Percentiles rank a stretch among this genome's conserved stretches.
Evolutionary conservation across 805 yeast genomes (phyloP).

Genomic region (Candida stauntonica): DNA sequence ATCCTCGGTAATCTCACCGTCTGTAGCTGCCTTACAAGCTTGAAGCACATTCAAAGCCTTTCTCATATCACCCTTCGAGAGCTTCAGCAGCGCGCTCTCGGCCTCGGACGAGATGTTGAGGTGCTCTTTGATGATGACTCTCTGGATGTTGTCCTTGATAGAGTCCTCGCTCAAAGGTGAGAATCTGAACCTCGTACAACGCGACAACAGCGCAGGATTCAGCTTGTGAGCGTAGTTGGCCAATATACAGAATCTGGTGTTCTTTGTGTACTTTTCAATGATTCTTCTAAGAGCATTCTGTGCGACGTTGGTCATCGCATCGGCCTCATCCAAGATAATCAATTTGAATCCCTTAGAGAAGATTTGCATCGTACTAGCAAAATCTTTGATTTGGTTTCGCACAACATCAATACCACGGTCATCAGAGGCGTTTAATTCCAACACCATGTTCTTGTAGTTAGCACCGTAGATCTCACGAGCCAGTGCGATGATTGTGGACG

Average conservation of each 20-base stretch:
- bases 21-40: slow-evolving; percentile 81
- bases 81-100: slow-evolving; percentile 54
- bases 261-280: slow-evolving; percentile 89
- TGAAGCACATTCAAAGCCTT: slow-evolving; percentile 89
- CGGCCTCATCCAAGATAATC: slow-evolving; percentile 93
- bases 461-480: slow-evolving; percentile 87
- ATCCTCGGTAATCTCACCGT: slow-evolving; percentile 57
- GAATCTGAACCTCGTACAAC: slow-evolving; percentile 94
- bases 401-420: slow-evolving; percentile 98
- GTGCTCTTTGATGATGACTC: slow-evolving; percentile 67
- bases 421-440: slow-evolving; percentile 94
- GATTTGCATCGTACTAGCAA: slow-evolving; percentile 94
- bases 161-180: slow-evolving; percentile 72
- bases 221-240: slow-evolving; percentile 95
- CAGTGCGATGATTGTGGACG: slow-evolving; percentile 81
- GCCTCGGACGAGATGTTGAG: slow-evolving; percentile 59
- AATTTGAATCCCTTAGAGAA: slow-evolving; percentile 82
- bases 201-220: slow-evolving; percentile 88
- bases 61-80: slow-evolving; percentile 96
- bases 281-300: slow-evolving; percentile 74
- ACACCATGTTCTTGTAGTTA: slow-evolving; percentile 78
- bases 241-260: slow-evolving; percentile 91
- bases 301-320: slow-evolving; percentile 86
- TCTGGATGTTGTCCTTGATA: slow-evolving; percentile 58
- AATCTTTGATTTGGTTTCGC: slow-evolving; percentile 94